phyloP scores from a whole-genome alignment of 805 yeast genomes.

The Zygoascus biomembranicola region DNA sequence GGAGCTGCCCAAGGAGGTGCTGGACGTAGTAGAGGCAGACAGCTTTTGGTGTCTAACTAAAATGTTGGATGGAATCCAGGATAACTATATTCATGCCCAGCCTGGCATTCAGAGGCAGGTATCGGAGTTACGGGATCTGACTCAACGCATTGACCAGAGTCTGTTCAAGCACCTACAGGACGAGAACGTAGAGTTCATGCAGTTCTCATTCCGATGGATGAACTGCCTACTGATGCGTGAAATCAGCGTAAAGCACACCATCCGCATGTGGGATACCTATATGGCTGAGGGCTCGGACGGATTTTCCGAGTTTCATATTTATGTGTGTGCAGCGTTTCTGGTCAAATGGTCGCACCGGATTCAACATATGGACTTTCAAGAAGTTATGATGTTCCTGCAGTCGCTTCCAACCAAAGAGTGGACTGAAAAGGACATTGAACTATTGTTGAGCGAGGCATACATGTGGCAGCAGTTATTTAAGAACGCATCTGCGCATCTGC shows the following conservation, averaged over 20 bases:
- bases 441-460: constrained; percentile 89
- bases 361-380: constrained; percentile 87
- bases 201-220: constrained; percentile 98
- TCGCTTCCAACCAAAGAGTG: constrained; percentile 80
- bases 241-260: constrained; percentile 62
- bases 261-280: constrained; percentile 98
- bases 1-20: constrained; percentile 48
- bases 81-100: constrained; percentile 94
- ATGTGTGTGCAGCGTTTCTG: constrained; percentile 94
- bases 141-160: constrained; percentile 68
- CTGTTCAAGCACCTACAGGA: constrained; percentile 64
- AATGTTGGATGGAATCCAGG: constrained; percentile 88
- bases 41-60: constrained; percentile 95
- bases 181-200: constrained; percentile 90
- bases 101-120: constrained; percentile 96
- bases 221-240: constrained; percentile 95
- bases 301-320: constrained; percentile 86
- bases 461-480: constrained; percentile 93
- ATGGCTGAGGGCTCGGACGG: constrained; percentile 50
- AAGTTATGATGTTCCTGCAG: constrained; percentile 82
- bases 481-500: constrained; percentile 81
- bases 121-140: constrained; percentile 64
- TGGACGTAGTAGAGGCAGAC: constrained; percentile 81
- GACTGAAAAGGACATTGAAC: constrained; percentile 84
- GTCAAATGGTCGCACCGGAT: constrained; percentile 77